Evolutionary conservation across 352 stramenopile species (phyloP).

Genomic region (Pythium utonaiense): DNA sequence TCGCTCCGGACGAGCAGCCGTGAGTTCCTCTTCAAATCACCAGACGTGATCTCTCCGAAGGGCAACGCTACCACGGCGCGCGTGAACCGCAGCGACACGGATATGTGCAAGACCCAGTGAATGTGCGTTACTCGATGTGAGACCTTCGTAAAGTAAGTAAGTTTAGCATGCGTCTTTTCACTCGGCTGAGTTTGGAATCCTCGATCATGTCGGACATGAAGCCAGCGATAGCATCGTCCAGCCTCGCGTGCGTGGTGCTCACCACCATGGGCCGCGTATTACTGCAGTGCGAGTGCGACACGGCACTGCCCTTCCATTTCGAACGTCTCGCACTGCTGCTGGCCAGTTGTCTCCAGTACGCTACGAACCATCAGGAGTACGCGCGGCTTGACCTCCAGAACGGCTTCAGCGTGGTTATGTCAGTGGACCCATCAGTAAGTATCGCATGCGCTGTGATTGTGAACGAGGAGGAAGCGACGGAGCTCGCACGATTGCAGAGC

Average conservation of each 20-base stretch:
- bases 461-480: slow-evolving; percentile 2
- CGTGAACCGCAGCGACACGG: slow-evolving; percentile 25
- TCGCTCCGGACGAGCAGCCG: slow-evolving; percentile 17
- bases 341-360: slow-evolving; percentile 59
- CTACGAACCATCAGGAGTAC: slow-evolving; percentile 27
- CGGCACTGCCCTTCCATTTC: slow-evolving; percentile 39
- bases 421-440: slow-evolving; percentile 32
- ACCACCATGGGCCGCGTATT: slow-evolving; percentile 46
- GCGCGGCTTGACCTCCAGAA: slow-evolving; percentile 34
- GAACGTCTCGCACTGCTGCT: slow-evolving; percentile 44
- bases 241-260: slow-evolving; percentile 42
- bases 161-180: background rate
- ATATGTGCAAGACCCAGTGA: slow-evolving; percentile 33
- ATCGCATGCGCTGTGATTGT: slow-evolving; percentile 41
- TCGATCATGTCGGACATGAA: background rate
- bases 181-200: background rate
- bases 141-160: background rate
- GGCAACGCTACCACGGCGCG: slow-evolving; percentile 5
- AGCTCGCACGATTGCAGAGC: slow-evolving; percentile 32
- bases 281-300: slow-evolving; percentile 43
- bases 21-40: slow-evolving; percentile 40
- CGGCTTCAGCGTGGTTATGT: slow-evolving; percentile 36
- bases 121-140: background rate
- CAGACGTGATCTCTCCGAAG: slow-evolving; percentile 12
- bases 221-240: background rate